These are phyloP conservation scores for Alnus glutinosa DNA, from an alignment of 306 rosid species.

Conservation along the genomic window DNA sequence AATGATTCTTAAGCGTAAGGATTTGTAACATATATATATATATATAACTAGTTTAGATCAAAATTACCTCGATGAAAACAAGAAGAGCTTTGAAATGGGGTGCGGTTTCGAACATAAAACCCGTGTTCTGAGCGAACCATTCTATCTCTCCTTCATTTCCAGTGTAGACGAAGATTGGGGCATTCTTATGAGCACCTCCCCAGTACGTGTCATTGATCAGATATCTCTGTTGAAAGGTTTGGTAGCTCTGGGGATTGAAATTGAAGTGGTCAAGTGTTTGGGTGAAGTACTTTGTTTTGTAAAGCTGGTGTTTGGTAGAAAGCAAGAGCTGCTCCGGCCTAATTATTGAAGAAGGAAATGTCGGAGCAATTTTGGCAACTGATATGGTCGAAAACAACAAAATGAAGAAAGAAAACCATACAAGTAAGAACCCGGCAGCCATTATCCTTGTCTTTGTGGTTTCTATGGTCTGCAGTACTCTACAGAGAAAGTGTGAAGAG, in stretches of 20 bases:
- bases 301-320: slow-evolving; percentile 34
- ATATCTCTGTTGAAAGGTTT: slow-evolving; percentile 73
- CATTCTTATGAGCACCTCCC: slow-evolving; percentile 73
- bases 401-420: slow-evolving; percentile 24
- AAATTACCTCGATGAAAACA: slow-evolving; percentile 78
- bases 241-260: slow-evolving; percentile 64
- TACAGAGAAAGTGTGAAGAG: background rate
- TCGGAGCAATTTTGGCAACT: slow-evolving; percentile 31
- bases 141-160: slow-evolving; percentile 90
- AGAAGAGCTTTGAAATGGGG: slow-evolving; percentile 74
- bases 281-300: slow-evolving; percentile 65
- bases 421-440: background rate
- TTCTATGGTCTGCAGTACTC: background rate
- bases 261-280: slow-evolving; percentile 89
- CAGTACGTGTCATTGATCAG: slow-evolving; percentile 70
- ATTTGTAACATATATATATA: background rate
- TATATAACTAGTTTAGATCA: background rate
- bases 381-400: slow-evolving; percentile 17
- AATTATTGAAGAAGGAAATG: slow-evolving; percentile 49
- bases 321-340: slow-evolving; percentile 30
- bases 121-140: slow-evolving; percentile 86
- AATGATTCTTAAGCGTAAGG: background rate
- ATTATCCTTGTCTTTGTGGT: background rate
- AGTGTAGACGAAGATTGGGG: slow-evolving; percentile 89
- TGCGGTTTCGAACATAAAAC: slow-evolving; percentile 68